These are phyloP conservation scores for Lomentospora prolificans DNA, from an alignment of 2,329 filamentous ascomycete genomes.

Conservation along the genomic window DNA sequence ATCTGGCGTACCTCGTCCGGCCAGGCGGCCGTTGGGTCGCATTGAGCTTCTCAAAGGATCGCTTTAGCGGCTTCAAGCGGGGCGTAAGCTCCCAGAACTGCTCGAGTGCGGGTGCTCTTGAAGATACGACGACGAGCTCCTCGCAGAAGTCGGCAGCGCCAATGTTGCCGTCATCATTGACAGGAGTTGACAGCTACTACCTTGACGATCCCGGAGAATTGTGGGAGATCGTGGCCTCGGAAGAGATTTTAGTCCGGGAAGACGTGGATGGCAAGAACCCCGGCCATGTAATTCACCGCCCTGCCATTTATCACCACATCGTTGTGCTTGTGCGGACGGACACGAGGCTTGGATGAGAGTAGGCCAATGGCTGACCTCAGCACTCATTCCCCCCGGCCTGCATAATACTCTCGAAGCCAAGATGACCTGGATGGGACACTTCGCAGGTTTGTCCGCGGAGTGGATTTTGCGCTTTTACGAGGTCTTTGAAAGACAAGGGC, in stretches of 20 bases:
- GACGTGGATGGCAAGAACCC: background rate
- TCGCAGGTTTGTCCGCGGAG: too few species aligned
- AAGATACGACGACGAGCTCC: background rate
- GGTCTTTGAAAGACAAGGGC: too few species aligned
- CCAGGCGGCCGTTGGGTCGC: conserved; percentile 3
- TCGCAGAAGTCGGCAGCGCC: too few species aligned
- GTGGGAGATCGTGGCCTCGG: background rate
- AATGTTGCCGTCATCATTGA: background rate
- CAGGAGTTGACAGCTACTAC: background rate
- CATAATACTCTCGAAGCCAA: background rate
- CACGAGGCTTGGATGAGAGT: background rate
- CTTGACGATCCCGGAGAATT: background rate
- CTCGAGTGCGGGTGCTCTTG: background rate
- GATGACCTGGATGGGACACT: too few species aligned
- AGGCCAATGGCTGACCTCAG: background rate
- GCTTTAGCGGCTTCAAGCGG: background rate
- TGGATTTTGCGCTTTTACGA: too few species aligned
- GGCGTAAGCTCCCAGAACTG: background rate
- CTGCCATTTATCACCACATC: conserved; percentile 1
- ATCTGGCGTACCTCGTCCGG: conserved; percentile 1
- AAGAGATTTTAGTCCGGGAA: background rate
- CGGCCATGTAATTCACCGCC: background rate
- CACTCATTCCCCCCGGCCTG: background rate
- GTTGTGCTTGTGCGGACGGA: conserved; percentile 2
- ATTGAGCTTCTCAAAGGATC: background rate